Base-by-base conservation (phyloP, 371 early-diverging fungal genomes). In the Mucor sp. region DNA sequence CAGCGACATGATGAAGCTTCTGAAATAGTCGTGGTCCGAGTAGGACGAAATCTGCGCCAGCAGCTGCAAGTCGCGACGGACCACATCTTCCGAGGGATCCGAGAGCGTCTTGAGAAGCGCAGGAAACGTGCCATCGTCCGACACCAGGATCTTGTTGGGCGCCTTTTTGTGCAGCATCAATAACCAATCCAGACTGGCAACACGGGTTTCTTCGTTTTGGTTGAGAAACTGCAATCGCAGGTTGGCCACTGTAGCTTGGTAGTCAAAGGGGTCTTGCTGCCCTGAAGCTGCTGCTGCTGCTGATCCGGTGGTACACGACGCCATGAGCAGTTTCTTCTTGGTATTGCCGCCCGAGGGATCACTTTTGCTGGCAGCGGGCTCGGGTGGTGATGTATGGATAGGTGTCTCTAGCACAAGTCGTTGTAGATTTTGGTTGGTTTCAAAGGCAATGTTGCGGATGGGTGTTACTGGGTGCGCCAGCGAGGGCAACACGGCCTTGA, bases 131-230 rank as follows among this genome's bases (percentile, higher is more conserved):
- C 87, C 89, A 68, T 94, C 92, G 62, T 93, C 93, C 2, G 92
- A 87, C 25, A 89, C 83, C 57, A 92, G 78, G 30, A 89, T 90
- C 62, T 86, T 85, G 61, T 85, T 84, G 0, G 97, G 95, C 14
- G 93, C 91, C 67, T 94, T 95, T 60, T 88, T 89, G 69, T 97
- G 97, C 35, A 97, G 78, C 90, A 96, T 93, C 12, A 95, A 70
- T 21, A 97, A 76, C 98, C 98, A 97, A 48, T 94, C 95, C 71
- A 97, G 72, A 33, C 93, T 90, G 0, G 93, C 94, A 9, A 94
- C 86, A 28, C 96, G 83, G 0, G 98, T 94, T 62, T 91, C 91
- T 72, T 97, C 97, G 58, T 92, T 89, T 62, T 90, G 93, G 70
- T 95, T 90, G 48, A 87, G 77, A 63, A 95, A 92, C 66, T 92